These are phyloP conservation scores for Suaeda aralocaspica DNA, from an alignment of 148 eudicot species.

Conservation along the genomic window DNA sequence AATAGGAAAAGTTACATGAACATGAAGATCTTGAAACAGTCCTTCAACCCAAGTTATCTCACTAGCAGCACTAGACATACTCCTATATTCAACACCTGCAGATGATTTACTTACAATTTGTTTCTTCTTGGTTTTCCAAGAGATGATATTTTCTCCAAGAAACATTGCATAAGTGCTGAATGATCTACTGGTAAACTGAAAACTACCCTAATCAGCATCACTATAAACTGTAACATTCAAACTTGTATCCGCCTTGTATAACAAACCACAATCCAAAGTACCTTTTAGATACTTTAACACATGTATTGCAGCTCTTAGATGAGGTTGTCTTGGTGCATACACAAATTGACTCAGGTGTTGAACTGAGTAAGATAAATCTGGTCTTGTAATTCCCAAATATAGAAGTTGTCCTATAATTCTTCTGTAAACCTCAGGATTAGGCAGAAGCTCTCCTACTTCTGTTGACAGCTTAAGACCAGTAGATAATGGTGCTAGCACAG, in stretches of 20 bases:
- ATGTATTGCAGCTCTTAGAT: not conserved
- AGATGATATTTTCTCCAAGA: not conserved
- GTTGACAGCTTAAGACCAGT: too few species aligned
- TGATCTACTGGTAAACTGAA: not conserved
- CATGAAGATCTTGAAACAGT: not conserved
- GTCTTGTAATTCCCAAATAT: not conserved
- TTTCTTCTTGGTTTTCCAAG: not conserved
- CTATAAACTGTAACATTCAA: not conserved
- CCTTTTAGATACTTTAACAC: not conserved
- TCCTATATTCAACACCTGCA: not conserved
- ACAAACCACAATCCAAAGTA: not conserved
- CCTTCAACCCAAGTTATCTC: not conserved
- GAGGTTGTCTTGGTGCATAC: not conserved
- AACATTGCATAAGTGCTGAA: not conserved
- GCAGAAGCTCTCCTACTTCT: too few species aligned
- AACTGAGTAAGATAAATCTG: not conserved
- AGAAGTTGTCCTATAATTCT: too few species aligned
- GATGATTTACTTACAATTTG: not conserved
- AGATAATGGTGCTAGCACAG: too few species aligned
- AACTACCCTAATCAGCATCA: not conserved
- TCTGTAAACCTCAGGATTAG: too few species aligned
- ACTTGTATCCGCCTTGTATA: not conserved
- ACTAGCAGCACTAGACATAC: not conserved
- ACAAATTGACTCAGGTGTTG: not conserved
- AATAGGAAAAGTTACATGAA: not conserved